Evolutionary conservation across 1,284 basidiomycete species (phyloP).

Genomic region (Trichosporon ovoides): DNA sequence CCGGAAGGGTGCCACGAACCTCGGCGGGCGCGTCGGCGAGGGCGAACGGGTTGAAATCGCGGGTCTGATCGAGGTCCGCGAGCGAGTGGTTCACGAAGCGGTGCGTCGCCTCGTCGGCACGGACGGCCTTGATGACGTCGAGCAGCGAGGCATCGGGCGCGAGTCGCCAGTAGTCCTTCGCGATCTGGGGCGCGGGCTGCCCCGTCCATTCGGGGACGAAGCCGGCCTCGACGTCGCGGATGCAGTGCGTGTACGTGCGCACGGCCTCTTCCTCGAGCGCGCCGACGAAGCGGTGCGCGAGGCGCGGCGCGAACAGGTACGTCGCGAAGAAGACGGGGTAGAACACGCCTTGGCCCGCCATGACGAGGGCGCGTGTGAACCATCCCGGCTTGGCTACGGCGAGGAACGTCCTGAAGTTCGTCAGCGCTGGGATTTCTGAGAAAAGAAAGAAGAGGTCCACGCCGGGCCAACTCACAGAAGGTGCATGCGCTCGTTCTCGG

Average conservation of each 20-base stretch:
- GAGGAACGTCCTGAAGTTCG: constrained; percentile 71
- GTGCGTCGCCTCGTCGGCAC: constrained; percentile 88
- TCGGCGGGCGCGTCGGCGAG: constrained; percentile 81
- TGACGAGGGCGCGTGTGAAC: constrained; percentile 71
- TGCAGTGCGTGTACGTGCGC: constrained; percentile 76
- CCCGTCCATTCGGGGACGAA: constrained; percentile 75
- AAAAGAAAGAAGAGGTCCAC: too few relatives aligned
- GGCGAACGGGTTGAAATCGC: constrained; percentile 86
- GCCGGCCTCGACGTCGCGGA: constrained; percentile 77
- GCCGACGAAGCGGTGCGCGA: constrained; percentile 92
- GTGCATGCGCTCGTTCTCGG: constrained; percentile 94
- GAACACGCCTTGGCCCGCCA: constrained; percentile 80
- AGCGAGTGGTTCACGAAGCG: constrained; percentile 89
- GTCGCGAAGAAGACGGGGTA: constrained; percentile 85
- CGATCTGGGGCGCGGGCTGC: constrained; percentile 75
- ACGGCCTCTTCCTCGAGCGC: constrained; percentile 94
- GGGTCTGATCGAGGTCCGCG: constrained; percentile 68
- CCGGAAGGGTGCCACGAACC: constrained; percentile 66
- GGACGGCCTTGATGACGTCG: constrained; percentile 83
- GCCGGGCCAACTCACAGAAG: constrained; percentile 64
- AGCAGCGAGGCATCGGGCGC: constrained; percentile 65
- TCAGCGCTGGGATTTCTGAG: constrained; percentile 38
- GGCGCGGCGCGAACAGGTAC: constrained; percentile 73
- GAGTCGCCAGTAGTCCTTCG: constrained; percentile 81
- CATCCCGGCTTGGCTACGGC: constrained; percentile 70